Evolutionary conservation across 2,329 filamentous ascomycete genomes (phyloP), one percentile per base, ranked within the genome.

Genomic region (Fusarium sp.): DNA sequence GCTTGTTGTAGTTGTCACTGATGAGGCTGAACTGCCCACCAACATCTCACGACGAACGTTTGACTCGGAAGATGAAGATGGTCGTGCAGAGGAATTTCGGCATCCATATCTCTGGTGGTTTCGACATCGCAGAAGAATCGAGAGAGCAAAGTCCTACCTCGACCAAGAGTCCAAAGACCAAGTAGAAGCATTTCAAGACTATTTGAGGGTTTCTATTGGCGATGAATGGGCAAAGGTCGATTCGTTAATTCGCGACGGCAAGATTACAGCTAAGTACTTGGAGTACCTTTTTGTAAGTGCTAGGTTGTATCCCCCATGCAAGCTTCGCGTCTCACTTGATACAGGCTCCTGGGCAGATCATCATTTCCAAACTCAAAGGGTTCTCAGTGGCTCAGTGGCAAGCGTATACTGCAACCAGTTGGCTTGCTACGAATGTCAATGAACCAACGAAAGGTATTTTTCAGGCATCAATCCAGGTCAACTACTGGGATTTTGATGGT

Each of bases 231-330:
- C 18, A 0, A 18, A 4, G 1, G 54, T 45, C 1, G 29, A 57
- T 45, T 19, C 29, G 6, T 5, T 57, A 12, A 21, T 57, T 0
- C n/a, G 1, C 0, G 18, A 5, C 10, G 39, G 31, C 2, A 57
- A 35, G 4, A 45, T 57, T n/a, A 27, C 54, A 16, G 54, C 54
- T 0, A 23, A 35, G 29, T 45, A 45, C 7, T 5, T 57, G 3
- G 0, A 0, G 2, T 57, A 57, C 3, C 3, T 57, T 3, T 57
- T 57, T 45, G 54, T 45, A 14, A 56, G 29, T 45, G 1, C 12
- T 5, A 27, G 4, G 0, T 21, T 3, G 0, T 7, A 4, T 2
- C 9, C 3, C 0, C 4, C 19, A 35, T 16, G 2, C 2, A 25
- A 3, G 5, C 5, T 1, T 19, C 14, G 3, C 4, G 10, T 18